These are phyloP conservation scores for Odontarrhena argentea DNA, from an alignment of 345 rosid genomes.

Conservation along the genomic window DNA sequence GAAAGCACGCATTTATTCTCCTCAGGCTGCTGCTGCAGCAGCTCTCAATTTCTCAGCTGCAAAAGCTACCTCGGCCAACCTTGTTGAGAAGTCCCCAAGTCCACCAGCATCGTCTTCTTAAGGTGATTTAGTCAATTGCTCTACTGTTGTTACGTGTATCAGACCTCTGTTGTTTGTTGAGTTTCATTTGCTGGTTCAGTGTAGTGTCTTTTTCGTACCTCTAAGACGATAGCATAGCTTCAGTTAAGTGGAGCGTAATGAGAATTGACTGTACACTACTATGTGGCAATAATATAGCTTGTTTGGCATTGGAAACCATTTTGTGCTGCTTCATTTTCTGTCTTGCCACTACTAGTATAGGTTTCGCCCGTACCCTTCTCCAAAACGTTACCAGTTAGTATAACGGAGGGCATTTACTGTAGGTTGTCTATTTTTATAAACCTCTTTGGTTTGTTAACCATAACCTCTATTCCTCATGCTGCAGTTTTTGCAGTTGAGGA, in stretches of 20 bases:
- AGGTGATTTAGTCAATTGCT: background rate
- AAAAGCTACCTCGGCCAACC: conserved; percentile 6
- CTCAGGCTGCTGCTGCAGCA: conserved; percentile 39
- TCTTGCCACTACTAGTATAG: background rate
- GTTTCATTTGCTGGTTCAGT: background rate
- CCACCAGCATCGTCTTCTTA: conserved; percentile 16
- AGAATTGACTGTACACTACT: background rate
- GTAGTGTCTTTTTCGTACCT: background rate
- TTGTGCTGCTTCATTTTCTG: background rate
- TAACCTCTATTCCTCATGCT: background rate
- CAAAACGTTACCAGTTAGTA: background rate
- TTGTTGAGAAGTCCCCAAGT: background rate
- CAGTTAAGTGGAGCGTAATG: background rate
- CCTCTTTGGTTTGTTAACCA: background rate
- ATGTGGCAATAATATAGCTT: background rate
- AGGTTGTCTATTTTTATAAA: background rate
- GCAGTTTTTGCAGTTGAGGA: background rate
- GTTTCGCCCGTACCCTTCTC: no score
- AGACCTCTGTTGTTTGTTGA: background rate
- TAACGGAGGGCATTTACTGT: background rate
- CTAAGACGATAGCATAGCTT: background rate
- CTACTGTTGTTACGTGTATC: background rate
- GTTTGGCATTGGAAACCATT: background rate
- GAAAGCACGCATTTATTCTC: conserved; percentile 74
- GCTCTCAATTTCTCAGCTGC: conserved; percentile 21